These are phyloP conservation scores for Apiospora phragmitis DNA, from an alignment of 2,329 filamentous ascomycete species.

Conservation along the genomic window DNA sequence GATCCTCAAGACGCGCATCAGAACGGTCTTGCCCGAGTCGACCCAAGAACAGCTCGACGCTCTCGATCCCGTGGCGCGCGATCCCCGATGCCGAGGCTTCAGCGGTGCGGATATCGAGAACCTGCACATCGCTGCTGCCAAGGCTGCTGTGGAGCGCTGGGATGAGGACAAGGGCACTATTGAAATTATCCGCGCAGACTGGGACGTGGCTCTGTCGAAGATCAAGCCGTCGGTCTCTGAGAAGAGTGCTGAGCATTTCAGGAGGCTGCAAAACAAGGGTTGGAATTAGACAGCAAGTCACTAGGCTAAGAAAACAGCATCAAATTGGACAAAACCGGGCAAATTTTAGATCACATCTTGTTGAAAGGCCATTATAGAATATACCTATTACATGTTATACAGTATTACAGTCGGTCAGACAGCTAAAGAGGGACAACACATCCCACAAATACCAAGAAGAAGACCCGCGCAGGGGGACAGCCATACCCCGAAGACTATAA, in stretches of 20 bases:
- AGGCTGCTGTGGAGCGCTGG: conserved; percentile 27
- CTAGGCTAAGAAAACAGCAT: background rate
- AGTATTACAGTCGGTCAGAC: too few species aligned
- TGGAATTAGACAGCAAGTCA: background rate
- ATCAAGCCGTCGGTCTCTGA: conserved; percentile 52
- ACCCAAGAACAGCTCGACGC: conserved; percentile 34
- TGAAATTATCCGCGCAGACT: conserved; percentile 43
- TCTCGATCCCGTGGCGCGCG: conserved; percentile 66
- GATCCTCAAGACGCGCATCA: conserved; percentile 70
- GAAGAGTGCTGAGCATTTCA: conserved; percentile 15
- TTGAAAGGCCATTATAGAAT: background rate
- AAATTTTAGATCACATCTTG: background rate
- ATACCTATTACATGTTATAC: too few species aligned
- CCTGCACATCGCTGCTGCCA: conserved; percentile 38
- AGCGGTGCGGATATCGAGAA: conserved; percentile 68
- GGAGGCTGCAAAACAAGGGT: background rate
- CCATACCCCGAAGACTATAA: too few species aligned
- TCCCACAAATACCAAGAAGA: too few species aligned
- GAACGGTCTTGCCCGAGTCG: conserved; percentile 25
- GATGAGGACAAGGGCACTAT: conserved; percentile 10
- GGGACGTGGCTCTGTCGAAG: conserved; percentile 51
- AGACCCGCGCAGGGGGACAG: too few species aligned
- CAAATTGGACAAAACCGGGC: background rate
- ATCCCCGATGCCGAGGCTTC: conserved; percentile 71
- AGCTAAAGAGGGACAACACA: too few species aligned